These are phyloP conservation scores for Paratinospora sagittata DNA, from an alignment of 164 flowering plant genomes.

Conservation along the genomic window DNA sequence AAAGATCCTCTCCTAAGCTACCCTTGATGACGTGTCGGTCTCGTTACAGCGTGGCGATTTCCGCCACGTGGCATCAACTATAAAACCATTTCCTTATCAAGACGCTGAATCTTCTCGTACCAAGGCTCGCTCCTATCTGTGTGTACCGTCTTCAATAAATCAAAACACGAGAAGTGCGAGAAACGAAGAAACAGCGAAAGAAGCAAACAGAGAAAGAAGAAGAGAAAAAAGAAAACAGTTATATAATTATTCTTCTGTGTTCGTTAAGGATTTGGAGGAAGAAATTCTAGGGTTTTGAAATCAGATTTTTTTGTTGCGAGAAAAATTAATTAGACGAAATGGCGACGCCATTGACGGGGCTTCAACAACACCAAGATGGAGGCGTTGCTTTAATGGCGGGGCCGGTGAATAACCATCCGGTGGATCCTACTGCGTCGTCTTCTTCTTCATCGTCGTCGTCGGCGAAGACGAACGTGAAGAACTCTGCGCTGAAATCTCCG, in stretches of 20 bases:
- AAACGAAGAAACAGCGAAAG: too few species aligned
- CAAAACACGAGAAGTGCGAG: too few species aligned
- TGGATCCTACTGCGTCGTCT: slow-evolving; percentile 26
- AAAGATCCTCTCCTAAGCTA: neutral
- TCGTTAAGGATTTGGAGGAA: neutral
- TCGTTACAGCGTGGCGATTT: slow-evolving; percentile 12
- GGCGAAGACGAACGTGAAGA: slow-evolving; percentile 18
- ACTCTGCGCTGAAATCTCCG: slow-evolving; percentile 46
- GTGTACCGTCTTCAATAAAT: too few species aligned
- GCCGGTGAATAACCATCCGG: slow-evolving; percentile 28
- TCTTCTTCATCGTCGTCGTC: slow-evolving; percentile 9
- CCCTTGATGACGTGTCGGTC: neutral
- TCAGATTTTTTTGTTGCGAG: too few species aligned
- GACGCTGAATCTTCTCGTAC: slow-evolving; percentile 10
- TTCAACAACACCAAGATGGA: slow-evolving; percentile 37
- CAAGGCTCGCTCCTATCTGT: neutral
- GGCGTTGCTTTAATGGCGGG: slow-evolving; percentile 50
- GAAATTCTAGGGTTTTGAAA: too few species aligned
- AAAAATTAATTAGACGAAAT: slow-evolving; percentile 18
- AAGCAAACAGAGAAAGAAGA: too few species aligned
- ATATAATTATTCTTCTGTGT: neutral
- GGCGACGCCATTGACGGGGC: slow-evolving; percentile 46
- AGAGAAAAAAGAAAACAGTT: too few species aligned
- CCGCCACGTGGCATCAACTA: slow-evolving; percentile 22
- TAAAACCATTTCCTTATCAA: slow-evolving; percentile 13